A percentile compares a stretch with the other conserved stretches of the same genome.
Conservation (phyloP, 2,329 filamentous ascomycete genomes). For the Colletotrichum godetiae region DNA sequence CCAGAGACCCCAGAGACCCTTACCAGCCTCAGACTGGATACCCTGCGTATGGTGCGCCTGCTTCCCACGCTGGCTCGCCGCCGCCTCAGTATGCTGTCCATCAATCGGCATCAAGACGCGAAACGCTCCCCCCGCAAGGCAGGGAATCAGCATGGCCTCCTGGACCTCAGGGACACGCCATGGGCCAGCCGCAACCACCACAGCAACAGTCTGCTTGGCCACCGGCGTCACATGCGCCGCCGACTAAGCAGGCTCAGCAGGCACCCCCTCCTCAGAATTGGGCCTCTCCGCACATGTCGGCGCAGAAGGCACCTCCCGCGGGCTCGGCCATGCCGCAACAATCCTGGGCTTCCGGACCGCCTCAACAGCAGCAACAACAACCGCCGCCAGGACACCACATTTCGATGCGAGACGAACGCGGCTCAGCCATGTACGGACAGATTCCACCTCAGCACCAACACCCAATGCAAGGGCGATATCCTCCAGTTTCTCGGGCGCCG, state of each 20-base stretch:
- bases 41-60: slow-evolving; percentile 48
- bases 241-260: slow-evolving; percentile 43
- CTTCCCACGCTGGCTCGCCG: slow-evolving; percentile 60
- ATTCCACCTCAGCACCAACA: slow-evolving; percentile 46
- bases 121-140: slow-evolving; percentile 47
- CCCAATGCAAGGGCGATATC: slow-evolving; percentile 50
- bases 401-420: slow-evolving; percentile 51
- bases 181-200: slow-evolving; percentile 40
- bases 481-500: slow-evolving; percentile 52
- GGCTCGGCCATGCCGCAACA: slow-evolving; percentile 47
- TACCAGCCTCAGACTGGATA: slow-evolving; percentile 60
- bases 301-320: slow-evolving; percentile 49
- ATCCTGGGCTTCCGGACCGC: slow-evolving; percentile 43
- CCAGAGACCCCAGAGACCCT: slow-evolving; percentile 48
- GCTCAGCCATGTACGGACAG: slow-evolving; percentile 47
- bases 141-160: slow-evolving; percentile 51
- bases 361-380: slow-evolving; percentile 41
- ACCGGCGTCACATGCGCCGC: slow-evolving; percentile 45
- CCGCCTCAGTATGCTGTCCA: slow-evolving; percentile 66
- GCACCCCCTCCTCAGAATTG: slow-evolving; percentile 44
- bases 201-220: slow-evolving; percentile 47
- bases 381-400: slow-evolving; percentile 36
- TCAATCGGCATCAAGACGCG: slow-evolving; percentile 56
- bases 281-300: slow-evolving; percentile 50
- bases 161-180: slow-evolving; percentile 39